Percentiles rank a stretch among this genome's conserved stretches.
phyloP scores from a whole-genome alignment of 352 stramenopile genomes.

The Globisporangium iwayamae region DNA sequence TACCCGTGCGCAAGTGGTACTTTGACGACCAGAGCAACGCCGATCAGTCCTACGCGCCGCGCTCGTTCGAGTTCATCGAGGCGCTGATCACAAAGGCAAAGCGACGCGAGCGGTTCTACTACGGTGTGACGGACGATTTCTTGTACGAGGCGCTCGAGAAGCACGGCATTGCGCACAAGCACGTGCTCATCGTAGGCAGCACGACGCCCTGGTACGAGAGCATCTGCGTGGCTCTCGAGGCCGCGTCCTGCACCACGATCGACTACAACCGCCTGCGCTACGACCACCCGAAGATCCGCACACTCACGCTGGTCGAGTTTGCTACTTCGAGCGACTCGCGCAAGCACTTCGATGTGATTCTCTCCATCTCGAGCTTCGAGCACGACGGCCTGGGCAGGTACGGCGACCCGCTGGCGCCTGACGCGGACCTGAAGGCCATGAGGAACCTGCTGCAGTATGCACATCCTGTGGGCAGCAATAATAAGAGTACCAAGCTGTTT shows the following conservation, averaged over 20 bases:
- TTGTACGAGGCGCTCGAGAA: slow-evolving; percentile 24
- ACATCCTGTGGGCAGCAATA: slow-evolving; percentile 9
- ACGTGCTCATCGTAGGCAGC: slow-evolving; percentile 37
- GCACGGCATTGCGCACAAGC: slow-evolving; percentile 26
- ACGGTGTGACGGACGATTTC: slow-evolving; percentile 26
- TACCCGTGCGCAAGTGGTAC: slow-evolving; percentile 44
- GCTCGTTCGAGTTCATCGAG: slow-evolving; percentile 27
- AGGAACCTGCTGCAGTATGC: slow-evolving; percentile 24
- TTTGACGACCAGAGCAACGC: slow-evolving; percentile 36
- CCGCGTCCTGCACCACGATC: slow-evolving; percentile 35
- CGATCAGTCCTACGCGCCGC: slow-evolving; percentile 24
- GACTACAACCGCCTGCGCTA: slow-evolving; percentile 35
- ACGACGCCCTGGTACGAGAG: slow-evolving; percentile 37
- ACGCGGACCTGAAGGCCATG: slow-evolving; percentile 58
- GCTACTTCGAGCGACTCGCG: slow-evolving; percentile 3
- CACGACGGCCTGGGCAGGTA: slow-evolving; percentile 73
- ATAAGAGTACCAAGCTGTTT: slow-evolving; percentile 24
- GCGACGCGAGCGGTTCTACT: slow-evolving; percentile 20
- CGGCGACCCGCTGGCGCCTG: slow-evolving; percentile 52
- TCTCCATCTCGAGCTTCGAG: slow-evolving; percentile 47
- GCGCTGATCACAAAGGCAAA: slow-evolving; percentile 17
- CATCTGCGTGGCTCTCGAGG: slow-evolving; percentile 29
- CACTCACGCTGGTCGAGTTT: slow-evolving; percentile 35
- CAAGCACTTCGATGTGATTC: slow-evolving; percentile 30
- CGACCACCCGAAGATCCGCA: slow-evolving; percentile 28